Conservation (phyloP, 768 basidiomycete species). For the Dentipellis sp. region DNA sequence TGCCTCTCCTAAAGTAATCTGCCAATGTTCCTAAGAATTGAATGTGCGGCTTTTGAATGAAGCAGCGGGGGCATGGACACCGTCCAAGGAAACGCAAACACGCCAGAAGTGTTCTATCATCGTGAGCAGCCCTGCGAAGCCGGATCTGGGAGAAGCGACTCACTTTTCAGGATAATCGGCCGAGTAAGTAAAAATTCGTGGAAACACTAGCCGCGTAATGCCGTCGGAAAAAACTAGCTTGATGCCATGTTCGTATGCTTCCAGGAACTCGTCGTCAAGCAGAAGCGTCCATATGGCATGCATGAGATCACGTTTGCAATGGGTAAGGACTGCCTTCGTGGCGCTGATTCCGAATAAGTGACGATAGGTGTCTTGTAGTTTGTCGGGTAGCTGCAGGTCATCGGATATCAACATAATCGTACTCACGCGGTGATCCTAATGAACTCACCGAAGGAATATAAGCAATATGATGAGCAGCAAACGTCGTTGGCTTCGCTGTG, state of each 20-base stretch:
- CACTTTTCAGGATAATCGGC: conserved; percentile 31
- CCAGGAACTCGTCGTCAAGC: conserved; percentile 14
- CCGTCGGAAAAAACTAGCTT: conserved; percentile 20
- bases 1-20: conserved; percentile 5
- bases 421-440: too few species aligned
- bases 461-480: conserved; percentile 15
- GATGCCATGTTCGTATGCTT: conserved; percentile 20
- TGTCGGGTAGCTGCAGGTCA: conserved; percentile 4
- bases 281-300: conserved; percentile 21
- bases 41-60: conserved; percentile 13
- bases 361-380: not conserved
- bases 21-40: conserved; percentile 13
- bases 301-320: conserved; percentile 18
- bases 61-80: conserved; percentile 24
- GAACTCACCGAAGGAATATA: conserved; percentile 15
- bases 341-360: not conserved
- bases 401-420: not conserved
- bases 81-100: conserved; percentile 17
- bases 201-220: conserved; percentile 16
- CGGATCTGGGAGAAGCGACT: not conserved
- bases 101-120: conserved; percentile 17
- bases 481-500: conserved; percentile 4
- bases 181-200: conserved; percentile 21
- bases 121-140: too few species aligned
- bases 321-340: not conserved